Evolutionary conservation across 768 basidiomycete species (phyloP).

Genomic region (Boletus subcaerulescens): DNA sequence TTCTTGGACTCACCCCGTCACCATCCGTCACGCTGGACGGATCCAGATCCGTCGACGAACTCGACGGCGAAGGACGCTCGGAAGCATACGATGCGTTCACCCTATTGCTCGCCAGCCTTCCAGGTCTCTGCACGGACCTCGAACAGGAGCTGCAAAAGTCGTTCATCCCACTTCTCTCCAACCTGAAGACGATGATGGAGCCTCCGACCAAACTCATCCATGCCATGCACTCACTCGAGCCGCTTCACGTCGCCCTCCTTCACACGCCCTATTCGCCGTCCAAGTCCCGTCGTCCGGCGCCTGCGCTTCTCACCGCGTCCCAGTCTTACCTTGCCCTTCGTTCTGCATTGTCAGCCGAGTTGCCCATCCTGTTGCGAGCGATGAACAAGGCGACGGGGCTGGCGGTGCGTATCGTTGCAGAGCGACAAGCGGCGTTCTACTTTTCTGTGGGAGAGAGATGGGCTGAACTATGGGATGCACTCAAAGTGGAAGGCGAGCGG

Average conservation of each 20-base stretch:
- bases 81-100: slow-evolving; percentile 76
- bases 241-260: slow-evolving; percentile 67
- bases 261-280: slow-evolving; percentile 60
- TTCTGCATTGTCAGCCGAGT: slow-evolving; percentile 65
- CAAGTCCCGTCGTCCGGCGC: slow-evolving; percentile 55
- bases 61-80: slow-evolving; percentile 30
- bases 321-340: slow-evolving; percentile 75
- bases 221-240: slow-evolving; percentile 71
- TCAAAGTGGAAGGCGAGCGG: slow-evolving; percentile 67
- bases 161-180: slow-evolving; percentile 56
- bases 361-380: slow-evolving; percentile 59
- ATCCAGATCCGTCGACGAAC: slow-evolving; percentile 8
- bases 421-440: slow-evolving; percentile 62
- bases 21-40: slow-evolving; percentile 17
- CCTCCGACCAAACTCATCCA: slow-evolving; percentile 64
- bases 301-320: slow-evolving; percentile 67
- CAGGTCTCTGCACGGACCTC: slow-evolving; percentile 50
- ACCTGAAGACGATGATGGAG: slow-evolving; percentile 55
- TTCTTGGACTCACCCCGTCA: slow-evolving; percentile 56
- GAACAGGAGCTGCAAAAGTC: slow-evolving; percentile 51
- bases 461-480: slow-evolving; percentile 82
- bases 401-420: slow-evolving; percentile 50
- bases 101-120: slow-evolving; percentile 52
- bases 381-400: slow-evolving; percentile 59
- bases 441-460: slow-evolving; percentile 58